Base-by-base conservation (phyloP, 768 basidiomycete species). In the Auriscalpium vulgare region DNA sequence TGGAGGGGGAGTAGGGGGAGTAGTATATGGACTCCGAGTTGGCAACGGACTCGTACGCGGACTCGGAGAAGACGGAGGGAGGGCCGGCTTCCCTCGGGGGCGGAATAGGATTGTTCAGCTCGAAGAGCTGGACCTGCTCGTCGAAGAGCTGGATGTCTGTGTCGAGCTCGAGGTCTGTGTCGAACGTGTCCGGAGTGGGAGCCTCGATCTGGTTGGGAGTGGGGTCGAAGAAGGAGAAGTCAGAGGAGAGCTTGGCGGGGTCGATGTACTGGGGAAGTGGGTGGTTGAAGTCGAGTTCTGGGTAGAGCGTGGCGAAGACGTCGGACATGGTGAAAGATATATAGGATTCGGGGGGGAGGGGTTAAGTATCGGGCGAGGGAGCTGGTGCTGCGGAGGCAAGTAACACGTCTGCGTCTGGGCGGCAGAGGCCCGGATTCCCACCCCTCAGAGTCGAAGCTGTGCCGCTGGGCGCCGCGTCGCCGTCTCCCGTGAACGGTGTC, bases 161-260 rank as follows among this genome's bases (percentile, higher is more conserved):
- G 71, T 90, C 89, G 65, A 92, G 79, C 72, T 92, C 90, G 51
- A 80, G 79, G 29, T 29, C 29, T 29, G 29, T 29, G 68, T 91
- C 90, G 74, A 92, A 91, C 60, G 83, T 77, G 76, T 91, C 88
- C 59, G 87, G 85, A 66, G 86, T 81, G 46, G 88, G 87, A 53
- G 85, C 87, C 64, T 83, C 76, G 71, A 87, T 79, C 72, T 88
- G 87, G 57, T 56, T 40, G 50, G 36, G 16, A 21, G 37, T 14
- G 19, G 43, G 14, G 19, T 29, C 37, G 23, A 59, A 17, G 29
- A 53, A 57, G 17, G 53, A 51, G 52, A 49, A 43, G 36, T 21
- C 23, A 5, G 29, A 29, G 14, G 40, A 43, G 40, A 17, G 40
- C 17, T 43, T 43, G 13, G 40, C 3, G 6, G 40, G 40, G 40